Base-by-base conservation (phyloP, 208 protist species). In the Hexamita inflata region DNA sequence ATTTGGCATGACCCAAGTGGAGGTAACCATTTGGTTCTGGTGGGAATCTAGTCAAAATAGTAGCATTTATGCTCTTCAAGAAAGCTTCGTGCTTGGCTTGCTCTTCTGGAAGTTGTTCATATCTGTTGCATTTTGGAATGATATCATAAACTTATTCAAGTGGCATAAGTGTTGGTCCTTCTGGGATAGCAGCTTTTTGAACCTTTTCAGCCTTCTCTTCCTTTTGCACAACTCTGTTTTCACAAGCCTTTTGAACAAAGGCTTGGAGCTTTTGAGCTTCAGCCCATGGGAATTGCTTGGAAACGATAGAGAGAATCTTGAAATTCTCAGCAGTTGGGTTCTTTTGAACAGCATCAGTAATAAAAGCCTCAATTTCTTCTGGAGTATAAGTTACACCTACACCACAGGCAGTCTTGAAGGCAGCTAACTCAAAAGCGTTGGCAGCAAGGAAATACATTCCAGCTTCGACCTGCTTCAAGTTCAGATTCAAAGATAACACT, bases 1-100 rank as follows among this genome's bases (percentile, higher is more conserved):
- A 92, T 86, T 98, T 98, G 13, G 94, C 94, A 80, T 99, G 95
- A 30, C 95, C 95, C 85, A 98, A 95, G 83, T 98, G 95, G 11
- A 98, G 84, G 78, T 94, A 97, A 39, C 95, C 95, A 74, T 81
- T 81, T 19, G 78, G 78, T 53, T 81, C 78, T 26, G 78, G 78
- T 28, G 78, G 78, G 64, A 81, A 81, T 34, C 77, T 19, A n/a
- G 70, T 80, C 9, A 80, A 29, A 49, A 60, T 30, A 29, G 19
- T 49, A 29, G 38, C 76, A 4, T 58, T 58, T 58, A 74, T 1
- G 1, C 41, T 59, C 35, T 70, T 70, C 9, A 70, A 38, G 38
- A 70, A 70, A 19, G 11, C 9, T 53, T 53, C 42, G 34, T 74
- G 66, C 41, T 74, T 15, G 39, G 13, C 7, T 40, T 59, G 11